phyloP scores from a whole-genome alignment of 2,329 filamentous ascomycete species.

The Verticillium dahliae region DNA sequence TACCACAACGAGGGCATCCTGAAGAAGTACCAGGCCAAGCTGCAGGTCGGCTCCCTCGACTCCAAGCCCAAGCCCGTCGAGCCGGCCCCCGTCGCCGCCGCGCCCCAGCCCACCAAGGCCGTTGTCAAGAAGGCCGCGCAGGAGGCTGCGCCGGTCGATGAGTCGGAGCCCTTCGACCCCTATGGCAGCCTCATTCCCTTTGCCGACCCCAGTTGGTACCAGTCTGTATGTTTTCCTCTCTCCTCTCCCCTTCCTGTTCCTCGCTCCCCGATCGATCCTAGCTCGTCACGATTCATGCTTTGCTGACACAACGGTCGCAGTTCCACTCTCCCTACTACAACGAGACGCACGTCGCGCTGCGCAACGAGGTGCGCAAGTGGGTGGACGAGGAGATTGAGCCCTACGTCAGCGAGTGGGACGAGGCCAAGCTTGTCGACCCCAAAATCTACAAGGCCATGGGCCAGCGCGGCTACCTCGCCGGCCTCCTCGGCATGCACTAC shows the following conservation, averaged over 20 bases:
- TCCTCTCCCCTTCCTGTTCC: neutral
- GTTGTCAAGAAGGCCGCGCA: constrained; percentile 21
- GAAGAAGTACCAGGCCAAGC: constrained; percentile 74
- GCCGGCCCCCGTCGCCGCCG: constrained; percentile 41
- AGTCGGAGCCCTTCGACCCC: constrained; percentile 70
- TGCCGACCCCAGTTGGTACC: constrained; percentile 90
- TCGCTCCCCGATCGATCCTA: neutral
- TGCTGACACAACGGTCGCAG: constrained; percentile 34
- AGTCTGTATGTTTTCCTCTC: constrained; percentile 57
- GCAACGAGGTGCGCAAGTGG: constrained; percentile 88
- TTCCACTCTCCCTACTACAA: constrained; percentile 98
- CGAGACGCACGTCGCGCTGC: constrained; percentile 84
- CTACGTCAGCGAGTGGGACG: constrained; percentile 92
- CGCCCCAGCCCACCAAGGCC: constrained; percentile 27
- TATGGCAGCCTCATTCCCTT: constrained; percentile 87
- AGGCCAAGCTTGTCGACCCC: constrained; percentile 82
- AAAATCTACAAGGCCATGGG: constrained; percentile 95
- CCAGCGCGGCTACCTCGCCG: constrained; percentile 85
- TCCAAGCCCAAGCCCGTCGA: constrained; percentile 69
- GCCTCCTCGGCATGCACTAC: constrained; percentile 78
- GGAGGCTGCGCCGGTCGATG: constrained; percentile 37
- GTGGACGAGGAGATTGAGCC: constrained; percentile 85
- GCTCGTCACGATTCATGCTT: neutral
- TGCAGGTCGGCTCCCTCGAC: constrained; percentile 83
- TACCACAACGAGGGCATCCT: constrained; percentile 81